Evolutionary conservation across 169 alveolate genomes (phyloP).

Genomic region (Eimeria brunetti): DNA sequence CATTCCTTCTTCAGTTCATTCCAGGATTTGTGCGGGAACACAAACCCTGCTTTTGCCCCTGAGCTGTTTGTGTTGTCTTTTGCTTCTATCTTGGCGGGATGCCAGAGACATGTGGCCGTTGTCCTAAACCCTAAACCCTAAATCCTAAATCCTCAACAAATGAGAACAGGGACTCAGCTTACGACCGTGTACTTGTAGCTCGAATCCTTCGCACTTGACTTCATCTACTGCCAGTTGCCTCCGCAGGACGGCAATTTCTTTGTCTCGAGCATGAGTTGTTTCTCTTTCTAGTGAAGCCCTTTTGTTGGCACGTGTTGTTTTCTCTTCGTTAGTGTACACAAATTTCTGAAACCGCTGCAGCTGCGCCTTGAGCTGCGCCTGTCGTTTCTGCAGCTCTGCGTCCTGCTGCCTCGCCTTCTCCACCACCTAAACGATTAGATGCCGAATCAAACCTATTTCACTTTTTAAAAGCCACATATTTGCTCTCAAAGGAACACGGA

Average conservation of each 20-base stretch:
- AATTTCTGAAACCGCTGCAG: conserved; percentile 52
- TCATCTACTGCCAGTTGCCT: conserved; percentile 47
- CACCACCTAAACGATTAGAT: neutral
- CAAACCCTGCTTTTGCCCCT: neutral
- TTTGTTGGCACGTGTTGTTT: conserved; percentile 19
- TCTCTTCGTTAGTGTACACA: conserved; percentile 47
- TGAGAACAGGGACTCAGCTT: too few relatives aligned
- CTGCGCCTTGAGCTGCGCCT: conserved; percentile 52
- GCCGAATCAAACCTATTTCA: too few relatives aligned
- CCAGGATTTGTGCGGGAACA: too few relatives aligned
- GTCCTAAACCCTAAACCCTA: too few relatives aligned
- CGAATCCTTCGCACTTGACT: conserved; percentile 7
- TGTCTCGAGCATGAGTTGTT: conserved; percentile 3
- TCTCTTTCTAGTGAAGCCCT: conserved; percentile 35
- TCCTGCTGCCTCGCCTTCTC: conserved; percentile 45
- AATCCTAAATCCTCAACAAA: too few relatives aligned
- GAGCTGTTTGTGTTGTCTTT: neutral
- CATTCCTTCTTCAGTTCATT: neutral
- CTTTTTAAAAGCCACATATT: too few relatives aligned
- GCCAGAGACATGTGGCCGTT: neutral
- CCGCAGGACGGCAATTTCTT: conserved; percentile 30
- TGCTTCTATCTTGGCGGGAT: neutral
- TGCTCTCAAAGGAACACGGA: too few relatives aligned
- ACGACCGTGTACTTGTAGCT: conserved; percentile 18
- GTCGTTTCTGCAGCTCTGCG: conserved; percentile 57